Conservation (phyloP, 2,329 filamentous ascomycete species). For the Neofusicoccum sp. region DNA sequence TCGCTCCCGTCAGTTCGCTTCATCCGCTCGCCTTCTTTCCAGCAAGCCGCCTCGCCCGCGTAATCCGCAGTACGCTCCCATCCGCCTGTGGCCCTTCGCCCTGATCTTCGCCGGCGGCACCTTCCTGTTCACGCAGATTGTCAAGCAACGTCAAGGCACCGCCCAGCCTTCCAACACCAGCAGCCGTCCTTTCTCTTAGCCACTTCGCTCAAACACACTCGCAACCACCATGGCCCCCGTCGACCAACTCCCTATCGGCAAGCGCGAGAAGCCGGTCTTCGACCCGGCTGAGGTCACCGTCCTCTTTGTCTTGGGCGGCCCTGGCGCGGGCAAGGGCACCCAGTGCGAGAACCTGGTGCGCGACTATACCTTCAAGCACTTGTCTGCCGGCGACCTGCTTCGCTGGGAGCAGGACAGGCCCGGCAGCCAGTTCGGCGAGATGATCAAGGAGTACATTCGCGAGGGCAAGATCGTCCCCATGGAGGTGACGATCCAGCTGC, state of each 20-base stretch:
- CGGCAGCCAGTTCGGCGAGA: conserved; percentile 82
- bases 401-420: conserved; percentile 88
- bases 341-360: conserved; percentile 86
- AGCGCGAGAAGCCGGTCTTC: conserved; percentile 66
- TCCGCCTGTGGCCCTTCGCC: conserved; percentile 46
- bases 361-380: conserved; percentile 87
- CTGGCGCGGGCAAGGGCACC: conserved; percentile 93
- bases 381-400: conserved; percentile 89
- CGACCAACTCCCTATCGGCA: conserved; percentile 32
- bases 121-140: conserved; percentile 47
- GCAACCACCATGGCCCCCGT: conserved; percentile 7
- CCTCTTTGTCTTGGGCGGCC: conserved; percentile 92
- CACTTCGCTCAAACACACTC: background rate
- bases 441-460: conserved; percentile 92
- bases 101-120: conserved; percentile 48
- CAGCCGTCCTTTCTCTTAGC: conserved; percentile 7
- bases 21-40: conserved; percentile 22
- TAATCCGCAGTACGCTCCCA: conserved; percentile 37
- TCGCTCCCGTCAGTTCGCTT: conserved; percentile 27
- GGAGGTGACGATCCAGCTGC: conserved; percentile 90
- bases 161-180: conserved; percentile 20
- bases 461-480: conserved; percentile 97
- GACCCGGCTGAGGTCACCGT: conserved; percentile 77
- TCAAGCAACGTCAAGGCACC: conserved; percentile 44
- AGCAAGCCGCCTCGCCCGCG: conserved; percentile 21